Percentiles rank a stretch among this genome's conserved stretches.
phyloP scores from a whole-genome alignment of 768 basidiomycete genomes.

The Dacryopinax primogenitus region DNA sequence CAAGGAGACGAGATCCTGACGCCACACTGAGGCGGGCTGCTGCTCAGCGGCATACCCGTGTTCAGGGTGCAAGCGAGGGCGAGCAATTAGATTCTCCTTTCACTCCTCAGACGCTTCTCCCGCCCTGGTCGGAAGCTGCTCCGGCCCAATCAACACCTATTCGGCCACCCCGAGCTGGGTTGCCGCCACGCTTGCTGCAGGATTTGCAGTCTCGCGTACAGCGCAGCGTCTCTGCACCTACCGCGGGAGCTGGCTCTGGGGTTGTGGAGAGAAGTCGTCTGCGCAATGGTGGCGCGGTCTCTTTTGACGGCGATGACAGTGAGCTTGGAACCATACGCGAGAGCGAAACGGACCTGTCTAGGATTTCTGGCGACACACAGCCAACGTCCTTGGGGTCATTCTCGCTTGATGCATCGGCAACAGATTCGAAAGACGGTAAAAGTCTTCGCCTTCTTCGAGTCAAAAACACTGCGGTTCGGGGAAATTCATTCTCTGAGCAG shows the following conservation, averaged over 20 bases:
- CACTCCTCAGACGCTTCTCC: background rate
- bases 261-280: background rate
- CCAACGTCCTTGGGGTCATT: constrained; percentile 46
- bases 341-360: constrained; percentile 45
- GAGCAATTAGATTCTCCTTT: background rate
- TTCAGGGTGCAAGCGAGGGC: background rate
- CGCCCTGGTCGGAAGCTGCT: background rate
- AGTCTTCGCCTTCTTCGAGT: constrained; percentile 14
- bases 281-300: constrained; percentile 11
- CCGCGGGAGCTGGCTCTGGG: constrained; percentile 1
- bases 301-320: constrained; percentile 15
- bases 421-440: constrained; percentile 14
- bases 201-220: constrained; percentile 19
- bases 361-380: constrained; percentile 41
- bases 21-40: background rate
- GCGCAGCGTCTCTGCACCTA: constrained; percentile 11
- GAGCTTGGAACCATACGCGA: constrained; percentile 27
- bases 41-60: background rate
- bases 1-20: constrained; percentile 3
- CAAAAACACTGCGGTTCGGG: constrained; percentile 27
- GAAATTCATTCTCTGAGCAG: constrained; percentile 45
- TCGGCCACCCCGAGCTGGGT: constrained; percentile 13
- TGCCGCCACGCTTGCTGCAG: constrained; percentile 26
- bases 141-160: background rate
- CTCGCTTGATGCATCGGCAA: constrained; percentile 16